Percentiles rank a stretch among this genome's conserved stretches.
Evolutionary conservation across 441 rosid species (phyloP).

Genomic region (Euphorbia corollata): DNA sequence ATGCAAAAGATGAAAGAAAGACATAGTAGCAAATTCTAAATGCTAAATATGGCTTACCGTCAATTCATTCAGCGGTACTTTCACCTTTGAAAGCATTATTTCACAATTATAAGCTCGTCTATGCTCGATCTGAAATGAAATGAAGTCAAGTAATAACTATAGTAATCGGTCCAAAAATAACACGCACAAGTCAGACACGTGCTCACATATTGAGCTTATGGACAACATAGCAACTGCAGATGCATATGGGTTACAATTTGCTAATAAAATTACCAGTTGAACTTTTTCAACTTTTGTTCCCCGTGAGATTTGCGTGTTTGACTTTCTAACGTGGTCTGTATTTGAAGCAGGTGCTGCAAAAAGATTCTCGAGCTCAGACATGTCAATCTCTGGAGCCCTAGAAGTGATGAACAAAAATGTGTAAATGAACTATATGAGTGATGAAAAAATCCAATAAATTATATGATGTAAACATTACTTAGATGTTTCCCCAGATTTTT

Average conservation of each 20-base stretch:
- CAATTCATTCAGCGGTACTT: slow-evolving; percentile 69
- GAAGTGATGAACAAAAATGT: slow-evolving; percentile 15
- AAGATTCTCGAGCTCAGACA: slow-evolving; percentile 86
- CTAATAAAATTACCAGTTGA: slow-evolving; percentile 57
- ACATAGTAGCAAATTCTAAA: slow-evolving; percentile 15
- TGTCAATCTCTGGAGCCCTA: slow-evolving; percentile 94
- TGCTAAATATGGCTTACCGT: slow-evolving; percentile 44
- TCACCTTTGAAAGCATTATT: slow-evolving; percentile 97
- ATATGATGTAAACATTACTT: slow-evolving; percentile 37
- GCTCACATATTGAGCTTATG: background rate
- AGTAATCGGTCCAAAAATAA: background rate
- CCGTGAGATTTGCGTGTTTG: slow-evolving; percentile 31
- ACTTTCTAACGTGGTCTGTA: slow-evolving; percentile 42
- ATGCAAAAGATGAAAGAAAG: background rate
- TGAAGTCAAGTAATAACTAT: background rate
- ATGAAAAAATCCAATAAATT: slow-evolving; percentile 14
- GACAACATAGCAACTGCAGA: background rate
- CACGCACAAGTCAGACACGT: slow-evolving; percentile 4
- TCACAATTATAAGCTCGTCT: slow-evolving; percentile 94
- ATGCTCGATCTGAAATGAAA: slow-evolving; percentile 68
- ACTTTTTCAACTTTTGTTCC: slow-evolving; percentile 78
- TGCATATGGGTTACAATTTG: slow-evolving; percentile 4
- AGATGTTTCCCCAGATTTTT: slow-evolving; percentile 71
- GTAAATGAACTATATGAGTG: background rate
- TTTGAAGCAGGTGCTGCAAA: slow-evolving; percentile 66